phyloP scores from a whole-genome alignment of 2,329 filamentous ascomycete genomes.

The Cercospora sp. region DNA sequence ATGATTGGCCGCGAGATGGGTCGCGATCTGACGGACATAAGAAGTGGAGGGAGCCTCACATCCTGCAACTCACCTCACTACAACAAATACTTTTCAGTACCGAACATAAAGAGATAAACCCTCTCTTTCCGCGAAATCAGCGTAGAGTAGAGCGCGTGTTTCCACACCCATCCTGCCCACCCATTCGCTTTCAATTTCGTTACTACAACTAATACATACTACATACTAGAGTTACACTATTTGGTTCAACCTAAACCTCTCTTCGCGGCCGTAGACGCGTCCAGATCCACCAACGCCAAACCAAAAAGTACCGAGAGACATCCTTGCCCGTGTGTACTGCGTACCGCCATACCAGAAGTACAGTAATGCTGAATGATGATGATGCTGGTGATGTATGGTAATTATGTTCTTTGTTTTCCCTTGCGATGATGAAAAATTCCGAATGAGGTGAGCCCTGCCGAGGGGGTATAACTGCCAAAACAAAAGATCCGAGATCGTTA shows the following conservation, averaged over 20 bases:
- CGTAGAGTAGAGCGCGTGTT: not conserved
- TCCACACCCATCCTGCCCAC: not conserved
- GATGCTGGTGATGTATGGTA: not conserved
- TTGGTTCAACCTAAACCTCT: not conserved
- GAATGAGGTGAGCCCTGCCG: constrained; percentile 10
- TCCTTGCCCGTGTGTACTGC: not conserved
- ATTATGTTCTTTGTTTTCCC: not conserved
- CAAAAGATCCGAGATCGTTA: constrained; percentile 13
- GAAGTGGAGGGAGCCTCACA: too few relatives aligned
- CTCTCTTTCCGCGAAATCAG: too few relatives aligned
- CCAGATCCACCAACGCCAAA: not conserved
- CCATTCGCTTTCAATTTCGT: not conserved
- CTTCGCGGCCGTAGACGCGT: not conserved
- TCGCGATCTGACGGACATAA: too few relatives aligned
- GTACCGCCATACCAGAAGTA: not conserved
- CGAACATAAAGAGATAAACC: too few relatives aligned
- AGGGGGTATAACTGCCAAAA: constrained; percentile 15
- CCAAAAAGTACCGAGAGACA: too few relatives aligned
- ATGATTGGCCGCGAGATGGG: too few relatives aligned
- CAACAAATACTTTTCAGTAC: too few relatives aligned
- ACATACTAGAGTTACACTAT: constrained; percentile 13
- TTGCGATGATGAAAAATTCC: not conserved
- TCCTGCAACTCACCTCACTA: too few relatives aligned
- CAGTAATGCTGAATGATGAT: not conserved
- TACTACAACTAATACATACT: constrained; percentile 4